A percentile compares a stretch with the other conserved stretches of the same genome.
Evolutionary conservation across 139 green algal species (phyloP).

Genomic region (Zygnema circumcarinatum): DNA sequence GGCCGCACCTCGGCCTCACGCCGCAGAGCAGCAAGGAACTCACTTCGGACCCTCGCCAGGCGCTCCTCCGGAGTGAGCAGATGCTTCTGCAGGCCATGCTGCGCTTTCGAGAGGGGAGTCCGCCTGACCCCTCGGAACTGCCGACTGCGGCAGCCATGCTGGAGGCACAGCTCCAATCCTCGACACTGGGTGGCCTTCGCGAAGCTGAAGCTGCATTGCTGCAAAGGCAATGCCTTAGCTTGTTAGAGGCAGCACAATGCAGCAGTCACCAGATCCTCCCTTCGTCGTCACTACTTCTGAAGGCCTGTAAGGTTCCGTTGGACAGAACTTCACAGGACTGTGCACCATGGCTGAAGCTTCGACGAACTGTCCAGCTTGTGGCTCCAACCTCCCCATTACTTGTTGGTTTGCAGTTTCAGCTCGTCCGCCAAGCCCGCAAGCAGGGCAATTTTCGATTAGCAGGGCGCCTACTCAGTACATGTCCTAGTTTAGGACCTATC

Average conservation of each 20-base stretch:
- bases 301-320: background rate
- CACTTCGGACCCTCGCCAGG: constrained; percentile 26
- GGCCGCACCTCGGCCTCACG: constrained; percentile 37
- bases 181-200: constrained; percentile 19
- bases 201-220: constrained; percentile 2
- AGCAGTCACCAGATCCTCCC: background rate
- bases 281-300: background rate
- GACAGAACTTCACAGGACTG: constrained; percentile 15
- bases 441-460: constrained; percentile 36
- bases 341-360: constrained; percentile 37
- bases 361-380: background rate
- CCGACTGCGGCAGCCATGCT: constrained; percentile 20
- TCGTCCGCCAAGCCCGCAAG: constrained; percentile 24
- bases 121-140: background rate
- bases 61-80: constrained; percentile 41
- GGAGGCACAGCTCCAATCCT: constrained; percentile 21
- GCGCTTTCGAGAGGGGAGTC: background rate
- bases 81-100: constrained; percentile 45
- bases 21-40: constrained; percentile 36
- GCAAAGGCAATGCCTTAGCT: background rate
- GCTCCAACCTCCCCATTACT: background rate
- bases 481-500: background rate
- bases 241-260: background rate
- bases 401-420: constrained; percentile 5
- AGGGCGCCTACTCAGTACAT: constrained; percentile 3